Base-by-base conservation (phyloP, 2,329 filamentous ascomycete species). In the Sarocladium oryzae region DNA sequence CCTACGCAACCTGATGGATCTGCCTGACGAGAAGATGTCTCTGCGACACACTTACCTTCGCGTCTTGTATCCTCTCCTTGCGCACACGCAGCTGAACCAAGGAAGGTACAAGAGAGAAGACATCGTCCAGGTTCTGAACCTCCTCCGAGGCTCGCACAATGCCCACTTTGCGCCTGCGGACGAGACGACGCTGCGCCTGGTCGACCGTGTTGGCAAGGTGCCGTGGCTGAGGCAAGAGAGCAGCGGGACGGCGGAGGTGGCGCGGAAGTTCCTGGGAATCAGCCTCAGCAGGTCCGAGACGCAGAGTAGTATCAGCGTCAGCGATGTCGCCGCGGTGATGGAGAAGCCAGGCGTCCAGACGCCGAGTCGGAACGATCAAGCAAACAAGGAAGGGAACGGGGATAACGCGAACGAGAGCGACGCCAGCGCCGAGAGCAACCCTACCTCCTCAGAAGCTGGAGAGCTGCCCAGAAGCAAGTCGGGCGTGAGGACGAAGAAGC, bases 41-140 rank as follows among this genome's bases (percentile, higher is more conserved):
- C 73, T 99, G 52, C 82, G 92, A 33, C 93, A 99, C 66, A 99
- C 93, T 3, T 99, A 99, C 64, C 78, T 99, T 5, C 85, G 93
- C 28, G 93, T 99, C 3, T 73, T 99, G 11, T 90, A 95, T 62
- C 93, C 93, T 0, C 76, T 99, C 21, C 76, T 99, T 20, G 87
- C 88, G 33, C 89, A 99, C 64, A 96, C 92, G 2, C 93, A 97
- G 66, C 81, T 99, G 38, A 86, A 82, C 61, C 79, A 88, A 50
- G 85, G 91, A 18, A 89, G 89, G 1, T 97, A 99, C 75, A 99
- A 97, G 66, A 82, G 84, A 26, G 82, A 91, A 37, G 92, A 97
- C 64, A 81, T 99, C 36, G 71, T 86, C 35, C 85, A 82, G 55
- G 77, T 96, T 21, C 75, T 99, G 15, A 77, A 77, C 49, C 80